Percentiles rank a stretch among this genome's conserved stretches.
These are phyloP conservation scores for Xylaria acuta DNA, from an alignment of 495 filamentous ascomycete genomes.

Conservation along the genomic window DNA sequence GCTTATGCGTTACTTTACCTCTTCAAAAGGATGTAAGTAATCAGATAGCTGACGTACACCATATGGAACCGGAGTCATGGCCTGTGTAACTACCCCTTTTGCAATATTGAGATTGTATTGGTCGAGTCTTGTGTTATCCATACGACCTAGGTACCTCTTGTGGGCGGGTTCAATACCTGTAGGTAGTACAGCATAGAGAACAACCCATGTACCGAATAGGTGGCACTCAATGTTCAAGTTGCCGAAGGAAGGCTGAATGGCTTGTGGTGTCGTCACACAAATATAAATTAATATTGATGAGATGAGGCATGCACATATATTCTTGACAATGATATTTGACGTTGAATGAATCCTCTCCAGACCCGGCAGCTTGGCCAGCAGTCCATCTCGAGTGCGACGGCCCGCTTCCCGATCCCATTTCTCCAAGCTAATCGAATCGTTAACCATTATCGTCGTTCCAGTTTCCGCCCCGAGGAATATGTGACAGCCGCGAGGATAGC, in stretches of 20 bases:
- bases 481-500: constrained; percentile 11
- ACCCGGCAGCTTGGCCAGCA: constrained; percentile 4
- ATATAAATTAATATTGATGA: constrained; percentile 20
- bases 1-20: neutral
- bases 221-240: neutral
- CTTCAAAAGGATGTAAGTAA: neutral
- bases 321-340: constrained; percentile 21
- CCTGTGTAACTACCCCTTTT: constrained; percentile 8
- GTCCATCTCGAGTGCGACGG: neutral
- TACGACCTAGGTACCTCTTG: neutral
- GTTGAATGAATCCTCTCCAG: constrained; percentile 2
- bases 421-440: constrained; percentile 24
- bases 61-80: neutral
- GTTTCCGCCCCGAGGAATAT: constrained; percentile 7
- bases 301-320: constrained; percentile 24
- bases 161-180: neutral
- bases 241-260: neutral
- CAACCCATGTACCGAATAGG: neutral
- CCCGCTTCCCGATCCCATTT: constrained; percentile 1
- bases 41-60: neutral
- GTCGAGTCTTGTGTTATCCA: neutral
- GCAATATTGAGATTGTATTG: neutral
- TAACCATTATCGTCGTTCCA: constrained; percentile 23
- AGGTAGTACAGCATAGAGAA: neutral
- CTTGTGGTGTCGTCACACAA: neutral